phyloP scores from a whole-genome alignment of 2,329 filamentous ascomycete genomes.

The Xylaria sp. region DNA sequence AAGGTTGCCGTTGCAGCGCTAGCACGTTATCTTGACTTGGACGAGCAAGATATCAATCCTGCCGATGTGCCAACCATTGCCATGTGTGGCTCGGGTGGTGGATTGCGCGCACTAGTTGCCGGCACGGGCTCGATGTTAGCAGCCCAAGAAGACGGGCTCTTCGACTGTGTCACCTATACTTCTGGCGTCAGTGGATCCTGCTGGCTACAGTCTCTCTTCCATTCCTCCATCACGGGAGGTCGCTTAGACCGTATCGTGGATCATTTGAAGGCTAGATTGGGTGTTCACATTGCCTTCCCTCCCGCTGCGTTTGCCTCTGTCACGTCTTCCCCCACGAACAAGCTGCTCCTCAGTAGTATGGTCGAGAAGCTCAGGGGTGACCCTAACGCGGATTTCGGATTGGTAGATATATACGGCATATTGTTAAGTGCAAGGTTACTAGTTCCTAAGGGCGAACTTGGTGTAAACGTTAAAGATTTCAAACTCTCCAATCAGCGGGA shows the following conservation, averaged over 20 bases:
- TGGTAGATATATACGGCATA: conserved; percentile 93
- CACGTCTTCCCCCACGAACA: conserved; percentile 91
- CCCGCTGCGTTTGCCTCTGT: conserved; percentile 83
- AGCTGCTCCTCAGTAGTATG: conserved; percentile 85
- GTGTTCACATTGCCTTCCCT: conserved; percentile 92
- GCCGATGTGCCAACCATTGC: conserved; percentile 95
- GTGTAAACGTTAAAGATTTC: conserved; percentile 80
- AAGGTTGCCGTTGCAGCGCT: conserved; percentile 76
- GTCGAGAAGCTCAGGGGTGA: conserved; percentile 93
- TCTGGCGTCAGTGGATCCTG: conserved; percentile 96
- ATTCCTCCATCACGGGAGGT: conserved; percentile 79
- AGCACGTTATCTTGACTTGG: conserved; percentile 82
- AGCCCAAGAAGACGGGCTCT: conserved; percentile 85
- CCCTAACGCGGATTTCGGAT: conserved; percentile 80
- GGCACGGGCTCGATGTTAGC: conserved; percentile 89
- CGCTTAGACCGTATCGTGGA: conserved; percentile 78
- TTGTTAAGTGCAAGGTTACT: conserved; percentile 85
- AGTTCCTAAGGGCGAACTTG: conserved; percentile 85
- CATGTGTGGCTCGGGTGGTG: conserved; percentile 93
- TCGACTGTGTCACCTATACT: conserved; percentile 94
- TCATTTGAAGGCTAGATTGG: conserved; percentile 86
- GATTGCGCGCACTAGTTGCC: conserved; percentile 87
- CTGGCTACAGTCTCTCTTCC: conserved; percentile 91
- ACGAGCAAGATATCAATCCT: conserved; percentile 84
- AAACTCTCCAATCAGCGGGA: conserved; percentile 89